Conservation (phyloP, 371 early-diverging fungal genomes). For the Lichtheimia hyalospora region DNA sequence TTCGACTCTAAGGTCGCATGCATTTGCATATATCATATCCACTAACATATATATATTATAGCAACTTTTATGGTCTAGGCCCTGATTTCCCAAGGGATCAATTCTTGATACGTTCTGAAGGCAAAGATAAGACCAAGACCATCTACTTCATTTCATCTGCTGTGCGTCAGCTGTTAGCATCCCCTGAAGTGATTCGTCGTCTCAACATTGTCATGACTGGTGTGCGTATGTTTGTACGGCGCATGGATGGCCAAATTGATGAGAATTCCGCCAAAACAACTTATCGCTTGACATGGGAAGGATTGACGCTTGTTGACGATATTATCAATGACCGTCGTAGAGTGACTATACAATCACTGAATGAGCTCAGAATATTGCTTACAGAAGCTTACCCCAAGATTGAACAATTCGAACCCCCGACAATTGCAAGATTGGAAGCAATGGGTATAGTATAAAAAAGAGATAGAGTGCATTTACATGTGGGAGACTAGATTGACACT, state of each 20-base stretch:
- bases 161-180: conserved; percentile 69
- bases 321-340: conserved; percentile 55
- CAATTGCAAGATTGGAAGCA: conserved; percentile 6
- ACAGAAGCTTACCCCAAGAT: conserved; percentile 64
- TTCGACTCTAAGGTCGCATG: neutral
- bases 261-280: conserved; percentile 50
- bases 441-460: conserved; percentile 17
- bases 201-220: conserved; percentile 91
- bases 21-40: neutral
- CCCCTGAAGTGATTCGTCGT: conserved; percentile 56
- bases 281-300: conserved; percentile 81
- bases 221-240: conserved; percentile 80
- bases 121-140: conserved; percentile 62
- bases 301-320: conserved; percentile 65
- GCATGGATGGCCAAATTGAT: conserved; percentile 45
- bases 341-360: conserved; percentile 16
- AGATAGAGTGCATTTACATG: conserved; percentile 1
- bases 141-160: conserved; percentile 81
- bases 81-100: conserved; percentile 75
- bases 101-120: conserved; percentile 81
- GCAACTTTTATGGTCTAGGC: conserved; percentile 72
- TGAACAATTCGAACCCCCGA: conserved; percentile 31
- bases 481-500: conserved; percentile 18
- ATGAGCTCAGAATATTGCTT: conserved; percentile 57
- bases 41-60: conserved; percentile 11